A percentile compares a stretch with the other conserved stretches of the same genome.
These are phyloP conservation scores for Ogataea minuta DNA, from an alignment of 805 yeast genomes.

Conservation along the genomic window DNA sequence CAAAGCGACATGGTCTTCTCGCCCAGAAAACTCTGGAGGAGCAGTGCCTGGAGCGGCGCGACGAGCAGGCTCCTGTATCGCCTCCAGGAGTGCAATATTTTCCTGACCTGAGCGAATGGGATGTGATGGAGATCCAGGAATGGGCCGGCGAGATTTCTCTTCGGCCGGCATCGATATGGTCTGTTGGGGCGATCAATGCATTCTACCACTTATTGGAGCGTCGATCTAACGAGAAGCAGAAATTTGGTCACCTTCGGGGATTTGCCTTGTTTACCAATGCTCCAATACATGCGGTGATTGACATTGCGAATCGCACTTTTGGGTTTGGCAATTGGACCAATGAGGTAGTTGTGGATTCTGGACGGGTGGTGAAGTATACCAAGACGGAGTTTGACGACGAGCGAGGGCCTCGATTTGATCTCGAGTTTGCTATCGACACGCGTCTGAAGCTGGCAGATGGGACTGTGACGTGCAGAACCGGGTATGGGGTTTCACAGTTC, in stretches of 20 bases:
- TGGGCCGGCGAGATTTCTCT: slow-evolving; percentile 16
- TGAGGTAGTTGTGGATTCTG: slow-evolving; percentile 30
- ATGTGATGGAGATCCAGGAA: slow-evolving; percentile 25
- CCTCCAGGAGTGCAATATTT: slow-evolving; percentile 14
- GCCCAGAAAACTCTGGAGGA: slow-evolving; percentile 10
- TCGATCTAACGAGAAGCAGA: slow-evolving; percentile 15
- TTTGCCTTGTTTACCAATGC: slow-evolving; percentile 20
- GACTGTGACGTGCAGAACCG: slow-evolving; percentile 37
- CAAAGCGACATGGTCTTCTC: slow-evolving; percentile 1
- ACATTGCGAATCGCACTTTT: slow-evolving; percentile 46
- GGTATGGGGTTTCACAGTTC: slow-evolving; percentile 38
- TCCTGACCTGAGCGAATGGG: slow-evolving; percentile 22
- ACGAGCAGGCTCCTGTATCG: neutral
- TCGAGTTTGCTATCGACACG: slow-evolving; percentile 29
- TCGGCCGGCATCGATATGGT: slow-evolving; percentile 29
- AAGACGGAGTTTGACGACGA: slow-evolving; percentile 20
- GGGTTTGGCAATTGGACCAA: slow-evolving; percentile 55
- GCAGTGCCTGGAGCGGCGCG: neutral
- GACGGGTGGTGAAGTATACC: slow-evolving; percentile 12
- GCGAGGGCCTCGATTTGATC: slow-evolving; percentile 17
- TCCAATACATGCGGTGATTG: slow-evolving; percentile 27
- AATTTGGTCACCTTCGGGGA: slow-evolving; percentile 7
- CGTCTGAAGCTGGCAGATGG: slow-evolving; percentile 44
- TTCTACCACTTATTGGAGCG: slow-evolving; percentile 20
- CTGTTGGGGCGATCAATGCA: slow-evolving; percentile 21